Evolutionary conservation across 306 rosid species (phyloP), one percentile per base, ranked within the genome.

Genomic region (Gillenia trifoliata): DNA sequence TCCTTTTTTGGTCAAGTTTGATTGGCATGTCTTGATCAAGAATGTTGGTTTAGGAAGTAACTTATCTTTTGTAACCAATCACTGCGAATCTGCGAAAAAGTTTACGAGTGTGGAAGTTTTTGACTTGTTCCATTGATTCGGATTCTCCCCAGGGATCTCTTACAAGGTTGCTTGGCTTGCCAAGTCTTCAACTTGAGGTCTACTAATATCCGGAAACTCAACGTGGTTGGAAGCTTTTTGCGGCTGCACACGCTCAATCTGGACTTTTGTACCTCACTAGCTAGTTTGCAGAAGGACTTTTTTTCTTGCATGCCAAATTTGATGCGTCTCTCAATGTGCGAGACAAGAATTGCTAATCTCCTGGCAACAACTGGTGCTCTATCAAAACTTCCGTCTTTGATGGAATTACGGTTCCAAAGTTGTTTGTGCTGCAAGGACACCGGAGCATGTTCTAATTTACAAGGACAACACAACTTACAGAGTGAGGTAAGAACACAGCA

Each of bases 301-400:
- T 90, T 90, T 77, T 83, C 78, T 49, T 83, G 89, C 87, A 90
- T 90, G 96, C 96, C 96, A 66, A 84, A 81, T 76, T 81, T 90
- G 79, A 79, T 26, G 83, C 57, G 77, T 67, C 89, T 90, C 49
- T 90, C 96, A 49, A 73, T 88, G 87, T 88, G 96, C 77, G 92
- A 86, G 64, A 90, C 96, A 74, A 84, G 83, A 78, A 88, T 90
- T 76, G 66, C 89, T 69, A 88, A 90, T 85, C 96, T 90, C 63
- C 85, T 89, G 87, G 85, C 92, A 72, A 88, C 89, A 61, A 82
- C 86, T 73, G 88, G 86, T 15, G 89, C 88, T 66, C 86, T 90
- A 61, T 85, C 88, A 26, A 90, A 82, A 84, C 91, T 86, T 73
- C 88, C 91, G 56, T 81, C 88, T 83, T 82, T 90, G 80, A 73